Evolutionary conservation across 768 basidiomycete genomes (phyloP), one percentile per base, ranked within the genome.

Genomic region (Filobasidium floriforme): DNA sequence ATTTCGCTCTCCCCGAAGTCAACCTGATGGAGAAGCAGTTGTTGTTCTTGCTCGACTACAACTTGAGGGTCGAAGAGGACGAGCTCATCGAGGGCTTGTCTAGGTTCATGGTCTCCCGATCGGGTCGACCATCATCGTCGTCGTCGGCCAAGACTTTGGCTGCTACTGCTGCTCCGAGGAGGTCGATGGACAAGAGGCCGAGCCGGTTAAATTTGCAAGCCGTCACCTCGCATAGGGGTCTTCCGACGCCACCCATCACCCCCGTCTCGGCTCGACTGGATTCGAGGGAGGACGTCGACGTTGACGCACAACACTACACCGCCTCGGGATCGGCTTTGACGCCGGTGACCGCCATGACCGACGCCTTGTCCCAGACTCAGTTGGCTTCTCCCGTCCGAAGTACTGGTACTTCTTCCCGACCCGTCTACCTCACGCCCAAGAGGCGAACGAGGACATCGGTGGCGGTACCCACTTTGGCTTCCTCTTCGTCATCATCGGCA

Each of bases 1-100:
- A 90, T 80, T 86, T 89, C 75, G 86, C 79, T n/a, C 73, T 78
- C 26, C 77, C 80, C 68, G 80, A 81, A 71, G 79, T 97, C 78
- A 96, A 93, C 79, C 83, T 93, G 68, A 98, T 98, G 94, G 94
- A 99, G 81, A 89, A 87, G 80, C 92, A 99, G 80, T 85, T 99
- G 29, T 86, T 99, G 62, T 88, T 84, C 78, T 82, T 98, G 66
- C 86, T 99, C 72, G 89, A 94, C 80, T 80, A 89, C 77, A 88
- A 97, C 77, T 85, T 99, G 65, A 86, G 90, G 55, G 90, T 97
- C 77, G 84, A 86, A 71, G 94, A 99, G 80, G 79, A 81, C 29
- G 92, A 96, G 73, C 87, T 88, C 9, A 77, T 83, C 70, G n/a
- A 55, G 49, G 62, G 49, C 12, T 49, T 49, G 29, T 46, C 49